Evolutionary conservation across 1,284 basidiomycete species (phyloP).

Genomic region (Moesziomyces sp.): DNA sequence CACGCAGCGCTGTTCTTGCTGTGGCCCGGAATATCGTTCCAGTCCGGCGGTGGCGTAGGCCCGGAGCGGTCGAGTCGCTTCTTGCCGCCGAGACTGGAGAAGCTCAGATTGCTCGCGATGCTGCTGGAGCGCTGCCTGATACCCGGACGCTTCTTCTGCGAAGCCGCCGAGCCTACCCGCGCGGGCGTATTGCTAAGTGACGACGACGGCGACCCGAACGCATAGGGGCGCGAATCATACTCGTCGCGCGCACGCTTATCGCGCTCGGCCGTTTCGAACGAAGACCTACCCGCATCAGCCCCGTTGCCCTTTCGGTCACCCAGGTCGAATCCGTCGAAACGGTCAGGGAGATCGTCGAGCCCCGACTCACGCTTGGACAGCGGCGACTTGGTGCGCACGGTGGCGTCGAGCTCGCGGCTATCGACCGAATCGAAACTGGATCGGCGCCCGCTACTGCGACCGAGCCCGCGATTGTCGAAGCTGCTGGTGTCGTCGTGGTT

Average conservation of each 20-base stretch:
- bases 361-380: constrained; percentile 7
- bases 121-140: constrained; percentile 36
- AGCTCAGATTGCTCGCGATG: constrained; percentile 40
- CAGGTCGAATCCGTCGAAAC: constrained; percentile 27
- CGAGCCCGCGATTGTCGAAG: constrained; percentile 27
- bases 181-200: constrained; percentile 35
- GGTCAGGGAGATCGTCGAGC: constrained; percentile 29
- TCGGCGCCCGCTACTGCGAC: constrained; percentile 27
- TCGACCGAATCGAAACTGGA: constrained; percentile 38
- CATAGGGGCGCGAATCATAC: constrained; percentile 12
- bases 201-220: constrained; percentile 37
- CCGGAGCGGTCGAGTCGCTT: constrained; percentile 38
- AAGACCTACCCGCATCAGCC: not conserved
- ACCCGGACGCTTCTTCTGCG: constrained; percentile 23
- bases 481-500: constrained; percentile 44
- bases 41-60: constrained; percentile 41
- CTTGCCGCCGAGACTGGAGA: constrained; percentile 25
- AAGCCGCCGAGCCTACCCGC: constrained; percentile 31
- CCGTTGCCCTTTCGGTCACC: constrained; percentile 15
- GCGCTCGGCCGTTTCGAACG: constrained; percentile 12
- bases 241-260: constrained; percentile 1
- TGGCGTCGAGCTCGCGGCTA: constrained; percentile 26
- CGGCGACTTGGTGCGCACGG: not conserved
- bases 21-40: constrained; percentile 33
- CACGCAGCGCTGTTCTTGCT: constrained; percentile 25